Conservation (phyloP, 129 eudicot species). For the carrot (Daucus carota) region DH1_v3.0 NC_030386.2:19336501-19337000, state of each 20-base stretch:
- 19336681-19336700: background rate
- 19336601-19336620: background rate
- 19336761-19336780: background rate
- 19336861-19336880: background rate
- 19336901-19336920: background rate
- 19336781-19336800: background rate
- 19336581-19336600: slow-evolving; percentile 5
- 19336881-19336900: background rate
- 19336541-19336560: slow-evolving; percentile 77
- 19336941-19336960: no score
- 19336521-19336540: slow-evolving; percentile 80
- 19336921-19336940: no score
- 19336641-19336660: background rate
- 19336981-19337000: no score
- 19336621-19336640: background rate
- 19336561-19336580: slow-evolving; percentile 77
- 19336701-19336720: background rate
- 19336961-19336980: no score
- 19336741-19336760: background rate
- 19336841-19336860: background rate
- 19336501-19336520: slow-evolving; percentile 55
- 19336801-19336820: background rate
- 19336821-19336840: background rate
- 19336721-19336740: background rate
- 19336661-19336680: background rate